Evolutionary conservation across 192 early-diverging fungal species (phyloP), one percentile per base, ranked within the genome.

Genomic region (Rhizophagus sp.): DNA sequence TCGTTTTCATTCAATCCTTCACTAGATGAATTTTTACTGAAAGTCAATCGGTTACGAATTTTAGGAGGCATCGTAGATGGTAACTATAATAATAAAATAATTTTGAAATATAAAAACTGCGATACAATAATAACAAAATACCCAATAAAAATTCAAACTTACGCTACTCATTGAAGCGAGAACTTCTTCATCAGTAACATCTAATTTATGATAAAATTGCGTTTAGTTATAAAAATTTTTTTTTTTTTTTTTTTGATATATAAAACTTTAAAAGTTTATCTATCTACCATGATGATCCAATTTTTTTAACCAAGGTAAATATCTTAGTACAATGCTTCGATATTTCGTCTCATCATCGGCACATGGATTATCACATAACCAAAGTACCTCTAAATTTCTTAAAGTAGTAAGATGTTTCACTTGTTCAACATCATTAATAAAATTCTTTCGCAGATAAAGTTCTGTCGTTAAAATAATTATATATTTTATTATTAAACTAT

Each of bases 351-450:
- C 64, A 69, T 79, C 66, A 19, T 78, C 66, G 12, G 64, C 64
- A 30, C 77, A 79, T 50, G 77, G 77, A 24, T 79, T 79, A 69
- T 79, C 77, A 47, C 77, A 79, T 19, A 79, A 69, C 77, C 77
- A 79, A 41, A 79, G 50, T 33, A 79, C 67, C 36, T 79, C 34
- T 64, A 79, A 69, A 69, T 79, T 69, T 69, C 66, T 44, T 69
- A 79, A 27, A 13, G 66, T 2, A n/a, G 66, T 50, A n/a, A 79
- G 65, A 15, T 69, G 30, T 57, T 79, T 79, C 12, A 69, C 77
- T 79, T 79, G 77, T 22, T 79, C 67, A 27, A 30, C 27, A 24
- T 79, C 77, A 34, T 44, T 27, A n/a, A 79, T 79, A 44, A 67
- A 79, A 79, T 79, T 79, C 25, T 79, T 79, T 12, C 77, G 36